phyloP scores from a whole-genome alignment of 805 yeast genomes.

The Candida endomychidarum region DNA sequence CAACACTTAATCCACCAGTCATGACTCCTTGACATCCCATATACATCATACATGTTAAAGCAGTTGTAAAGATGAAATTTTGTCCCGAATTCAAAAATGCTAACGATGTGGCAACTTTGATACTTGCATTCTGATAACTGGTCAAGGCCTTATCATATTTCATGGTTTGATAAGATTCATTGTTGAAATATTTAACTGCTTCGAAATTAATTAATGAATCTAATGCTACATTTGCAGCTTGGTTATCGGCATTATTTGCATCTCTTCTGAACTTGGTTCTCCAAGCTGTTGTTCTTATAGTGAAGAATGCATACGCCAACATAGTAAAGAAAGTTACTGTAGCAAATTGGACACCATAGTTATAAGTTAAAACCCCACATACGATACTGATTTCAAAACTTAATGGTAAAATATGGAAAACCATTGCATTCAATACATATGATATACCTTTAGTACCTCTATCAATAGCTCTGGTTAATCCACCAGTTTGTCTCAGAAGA shows the following conservation, averaged over 20 bases:
- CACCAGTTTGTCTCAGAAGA: slow-evolving; percentile 90
- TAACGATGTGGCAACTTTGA: slow-evolving; percentile 80
- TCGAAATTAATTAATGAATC: slow-evolving; percentile 94
- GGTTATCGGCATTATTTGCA: slow-evolving; percentile 88
- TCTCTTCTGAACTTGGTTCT: slow-evolving; percentile 86
- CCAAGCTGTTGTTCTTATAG: slow-evolving; percentile 94
- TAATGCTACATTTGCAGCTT: slow-evolving; percentile 92
- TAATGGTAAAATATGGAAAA: slow-evolving; percentile 93
- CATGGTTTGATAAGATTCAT: slow-evolving; percentile 75
- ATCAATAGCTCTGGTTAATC: slow-evolving; percentile 92
- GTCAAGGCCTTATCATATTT: slow-evolving; percentile 76
- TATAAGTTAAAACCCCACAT: slow-evolving; percentile 89
- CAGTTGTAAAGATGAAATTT: slow-evolving; percentile 77
- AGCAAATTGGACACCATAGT: slow-evolving; percentile 87
- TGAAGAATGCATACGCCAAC: slow-evolving; percentile 84
- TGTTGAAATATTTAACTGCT: slow-evolving; percentile 91
- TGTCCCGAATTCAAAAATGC: slow-evolving; percentile 81
- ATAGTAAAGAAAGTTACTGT: slow-evolving; percentile 85
- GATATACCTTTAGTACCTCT: slow-evolving; percentile 97
- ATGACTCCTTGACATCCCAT: slow-evolving; percentile 96
- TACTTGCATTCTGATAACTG: slow-evolving; percentile 70
- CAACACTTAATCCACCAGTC: slow-evolving; percentile 78
- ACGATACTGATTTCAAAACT: slow-evolving; percentile 90
- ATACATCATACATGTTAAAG: slow-evolving; percentile 95
- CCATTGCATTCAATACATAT: slow-evolving; percentile 91